These are phyloP conservation scores for Naganishia albida DNA, from an alignment of 1,284 basidiomycete species.

Conservation along the genomic window DNA sequence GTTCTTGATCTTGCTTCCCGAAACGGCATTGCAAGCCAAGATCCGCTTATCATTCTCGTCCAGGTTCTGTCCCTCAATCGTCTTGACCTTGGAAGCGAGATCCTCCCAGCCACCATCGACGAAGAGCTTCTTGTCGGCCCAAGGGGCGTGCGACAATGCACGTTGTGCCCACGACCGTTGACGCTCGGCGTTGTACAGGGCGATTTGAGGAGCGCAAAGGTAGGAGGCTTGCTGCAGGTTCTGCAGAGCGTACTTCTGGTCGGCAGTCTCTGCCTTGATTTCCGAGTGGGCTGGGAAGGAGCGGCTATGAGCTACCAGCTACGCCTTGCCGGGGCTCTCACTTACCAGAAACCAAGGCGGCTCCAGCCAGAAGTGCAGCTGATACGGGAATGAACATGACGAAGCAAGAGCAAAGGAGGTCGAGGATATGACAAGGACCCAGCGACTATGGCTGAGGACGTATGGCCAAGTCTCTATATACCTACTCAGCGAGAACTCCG, in stretches of 20 bases:
- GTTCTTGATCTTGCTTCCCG: slow-evolving; percentile 33
- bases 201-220: slow-evolving; percentile 35
- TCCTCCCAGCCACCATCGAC: slow-evolving; percentile 34
- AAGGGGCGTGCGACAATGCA: slow-evolving; percentile 26
- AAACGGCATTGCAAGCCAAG: slow-evolving; percentile 32
- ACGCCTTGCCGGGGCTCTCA: background rate
- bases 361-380: slow-evolving; percentile 23
- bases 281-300: slow-evolving; percentile 26
- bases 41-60: slow-evolving; percentile 27
- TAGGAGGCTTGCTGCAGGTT: slow-evolving; percentile 32
- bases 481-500: background rate
- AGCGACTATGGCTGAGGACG: background rate
- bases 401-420: background rate
- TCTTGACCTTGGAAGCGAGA: slow-evolving; percentile 27
- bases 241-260: slow-evolving; percentile 27
- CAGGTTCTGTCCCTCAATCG: slow-evolving; percentile 16
- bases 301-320: background rate
- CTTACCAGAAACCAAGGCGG: slow-evolving; percentile 27
- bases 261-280: slow-evolving; percentile 24
- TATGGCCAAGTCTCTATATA: background rate
- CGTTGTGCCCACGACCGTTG: slow-evolving; percentile 33
- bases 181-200: slow-evolving; percentile 33
- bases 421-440: background rate
- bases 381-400: slow-evolving; percentile 18
- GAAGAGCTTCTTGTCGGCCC: slow-evolving; percentile 30